Evolutionary conservation across 495 filamentous ascomycete genomes (phyloP), one percentile per base, ranked within the genome.

Genomic region (Hypoxylon perforatum): DNA sequence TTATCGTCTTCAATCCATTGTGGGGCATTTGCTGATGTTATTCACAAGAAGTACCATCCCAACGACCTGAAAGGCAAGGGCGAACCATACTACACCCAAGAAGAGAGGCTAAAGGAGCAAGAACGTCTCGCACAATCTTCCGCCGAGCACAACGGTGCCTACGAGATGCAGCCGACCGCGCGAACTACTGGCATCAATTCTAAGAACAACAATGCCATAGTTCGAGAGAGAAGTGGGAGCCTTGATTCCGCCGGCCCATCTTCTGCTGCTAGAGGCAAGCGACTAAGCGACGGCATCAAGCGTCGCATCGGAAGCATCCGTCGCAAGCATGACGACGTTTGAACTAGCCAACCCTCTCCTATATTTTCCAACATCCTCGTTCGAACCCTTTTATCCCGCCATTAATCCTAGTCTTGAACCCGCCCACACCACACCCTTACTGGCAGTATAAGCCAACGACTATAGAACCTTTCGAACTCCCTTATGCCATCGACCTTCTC

Each of bases 1-100:
- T n/a, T n/a, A n/a, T n/a, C n/a, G n/a, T n/a, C n/a, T n/a, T n/a
- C 33, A 21, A 33, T 38, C 53, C 56, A 57, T 12, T 42, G 0
- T n/a, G 17, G 25, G 9, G 19, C 25, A 38, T 15, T 18, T 44
- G 54, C 67, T 72, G 58, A 72, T 47, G 23, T 12, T 15, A 28
- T 17, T 22, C 10, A 11, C 62, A n/a, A 93, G 91, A 77, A 82
- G 54, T 94, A 94, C 75, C 85, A 80, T 25, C 84, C 86, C 3
- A 84, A 85, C 28, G 91, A 95, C 66, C 78, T 90, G 35, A 93
- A 93, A 70, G 91, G 91, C 30, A 93, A 95, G 75, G 90, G 91
- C 33, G 90, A 93, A 74, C 91, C 91, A 3, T 83, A 83, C 3
- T 95, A 83, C 77, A 83, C 90, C 14, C 77, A 89, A 48, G 91